Conservation (phyloP, 1,284 basidiomycete genomes). For the Limonomyces culmigenus region DNA sequence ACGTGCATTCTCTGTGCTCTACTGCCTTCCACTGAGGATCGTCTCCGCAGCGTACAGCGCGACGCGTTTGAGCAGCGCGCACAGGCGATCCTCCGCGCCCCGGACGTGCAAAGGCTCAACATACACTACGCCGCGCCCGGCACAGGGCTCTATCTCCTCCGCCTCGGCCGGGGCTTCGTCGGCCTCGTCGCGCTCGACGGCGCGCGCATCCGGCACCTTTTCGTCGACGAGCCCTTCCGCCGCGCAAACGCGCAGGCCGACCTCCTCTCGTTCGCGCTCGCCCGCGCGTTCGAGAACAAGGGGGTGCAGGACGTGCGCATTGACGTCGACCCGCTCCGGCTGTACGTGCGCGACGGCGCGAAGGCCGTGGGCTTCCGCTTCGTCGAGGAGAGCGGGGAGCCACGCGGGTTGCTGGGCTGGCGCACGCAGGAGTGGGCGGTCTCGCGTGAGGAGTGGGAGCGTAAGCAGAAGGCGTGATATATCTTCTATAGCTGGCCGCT, state of each 20-base stretch:
- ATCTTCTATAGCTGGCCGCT: too few relatives aligned
- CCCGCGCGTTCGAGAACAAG: slow-evolving; percentile 8
- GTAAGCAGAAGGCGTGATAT: too few relatives aligned
- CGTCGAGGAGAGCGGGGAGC: slow-evolving; percentile 20
- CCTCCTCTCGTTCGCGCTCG: slow-evolving; percentile 1
- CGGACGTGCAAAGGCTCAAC: slow-evolving; percentile 37
- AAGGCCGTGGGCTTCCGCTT: slow-evolving; percentile 32
- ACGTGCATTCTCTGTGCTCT: slow-evolving; percentile 32
- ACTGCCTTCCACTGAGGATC: not conserved
- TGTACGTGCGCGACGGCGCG: slow-evolving; percentile 31
- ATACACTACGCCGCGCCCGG: slow-evolving; percentile 43
- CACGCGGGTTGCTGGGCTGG: slow-evolving; percentile 44
- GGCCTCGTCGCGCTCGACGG: slow-evolving; percentile 61
- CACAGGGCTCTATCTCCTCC: slow-evolving; percentile 54
- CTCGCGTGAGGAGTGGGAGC: too few relatives aligned
- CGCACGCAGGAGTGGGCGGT: too few relatives aligned
- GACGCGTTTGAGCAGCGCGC: slow-evolving; percentile 43
- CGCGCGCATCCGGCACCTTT: slow-evolving; percentile 64
- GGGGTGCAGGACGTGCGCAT: slow-evolving; percentile 27
- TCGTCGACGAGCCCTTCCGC: slow-evolving; percentile 50
- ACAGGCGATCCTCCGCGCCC: slow-evolving; percentile 32
- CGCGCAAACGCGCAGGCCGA: slow-evolving; percentile 19
- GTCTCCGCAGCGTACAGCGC: slow-evolving; percentile 42
- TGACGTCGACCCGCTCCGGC: slow-evolving; percentile 29
- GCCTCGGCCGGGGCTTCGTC: slow-evolving; percentile 39